phyloP scores from a whole-genome alignment of 1,284 basidiomycete species.

The Puccinia brachypodii region DNA sequence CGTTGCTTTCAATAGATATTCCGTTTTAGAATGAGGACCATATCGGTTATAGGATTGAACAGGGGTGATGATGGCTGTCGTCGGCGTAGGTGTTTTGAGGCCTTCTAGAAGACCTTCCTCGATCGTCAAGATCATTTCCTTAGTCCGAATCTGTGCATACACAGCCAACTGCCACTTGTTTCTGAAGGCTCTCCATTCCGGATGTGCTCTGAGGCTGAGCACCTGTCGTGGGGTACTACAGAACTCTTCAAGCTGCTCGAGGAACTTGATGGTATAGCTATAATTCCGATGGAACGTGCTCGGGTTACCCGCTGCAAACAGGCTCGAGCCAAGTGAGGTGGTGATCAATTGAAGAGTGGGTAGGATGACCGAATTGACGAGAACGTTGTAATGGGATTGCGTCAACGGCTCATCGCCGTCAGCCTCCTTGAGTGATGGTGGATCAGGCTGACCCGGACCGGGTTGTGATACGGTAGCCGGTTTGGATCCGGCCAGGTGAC shows the following conservation, averaged over 20 bases:
- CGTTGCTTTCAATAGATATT: constrained; percentile 34
- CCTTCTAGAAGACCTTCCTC: constrained; percentile 35
- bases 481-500: constrained; percentile 33
- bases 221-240: constrained; percentile 29
- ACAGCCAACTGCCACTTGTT: constrained; percentile 45
- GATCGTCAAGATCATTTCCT: constrained; percentile 28
- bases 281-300: constrained; percentile 45
- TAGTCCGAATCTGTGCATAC: constrained; percentile 44
- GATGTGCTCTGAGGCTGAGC: constrained; percentile 29
- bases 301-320: constrained; percentile 43
- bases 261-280: constrained; percentile 23
- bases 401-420: background rate
- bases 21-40: background rate
- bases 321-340: constrained; percentile 26
- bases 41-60: background rate
- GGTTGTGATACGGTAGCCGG: background rate
- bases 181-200: constrained; percentile 35
- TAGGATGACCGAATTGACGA: constrained; percentile 41
- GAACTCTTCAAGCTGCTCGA: constrained; percentile 40
- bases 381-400: constrained; percentile 20
- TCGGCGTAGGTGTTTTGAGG: background rate
- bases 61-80: background rate
- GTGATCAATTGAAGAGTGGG: constrained; percentile 30
- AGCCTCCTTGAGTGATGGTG: background rate
- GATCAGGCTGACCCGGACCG: background rate